A percentile compares a stretch with the other conserved stretches of the same genome.
phyloP scores from a whole-genome alignment of 768 basidiomycete species.

The Pholiota microspora region DNA sequence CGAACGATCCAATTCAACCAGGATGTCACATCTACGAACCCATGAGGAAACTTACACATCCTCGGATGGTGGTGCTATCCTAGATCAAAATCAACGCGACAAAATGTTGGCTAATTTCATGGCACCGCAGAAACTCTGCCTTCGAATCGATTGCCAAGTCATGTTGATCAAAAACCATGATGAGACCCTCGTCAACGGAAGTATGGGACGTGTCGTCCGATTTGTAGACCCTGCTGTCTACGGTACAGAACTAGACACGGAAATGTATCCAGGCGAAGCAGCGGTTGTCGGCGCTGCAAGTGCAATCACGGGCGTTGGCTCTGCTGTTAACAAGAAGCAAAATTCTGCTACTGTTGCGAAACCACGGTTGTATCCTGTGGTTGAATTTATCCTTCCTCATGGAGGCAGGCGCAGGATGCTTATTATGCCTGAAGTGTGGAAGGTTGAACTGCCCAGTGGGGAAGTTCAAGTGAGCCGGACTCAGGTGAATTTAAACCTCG shows the following conservation, averaged over 20 bases:
- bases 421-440: constrained; percentile 75
- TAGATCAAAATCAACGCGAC: constrained; percentile 54
- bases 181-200: constrained; percentile 90
- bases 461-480: constrained; percentile 76
- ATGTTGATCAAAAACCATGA: constrained; percentile 97
- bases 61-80: constrained; percentile 59
- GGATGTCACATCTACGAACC: constrained; percentile 61
- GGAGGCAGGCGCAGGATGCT: constrained; percentile 52
- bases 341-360: constrained; percentile 19
- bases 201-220: constrained; percentile 79
- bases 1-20: constrained; percentile 72
- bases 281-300: constrained; percentile 26
- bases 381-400: constrained; percentile 71
- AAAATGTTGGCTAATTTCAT: constrained; percentile 90
- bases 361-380: constrained; percentile 54
- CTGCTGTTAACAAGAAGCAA: constrained; percentile 23
- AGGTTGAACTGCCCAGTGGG: constrained; percentile 84
- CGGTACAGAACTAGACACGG: constrained; percentile 32
- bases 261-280: constrained; percentile 4
- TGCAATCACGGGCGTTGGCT: constrained; percentile 16
- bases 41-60: constrained; percentile 54
- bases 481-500: constrained; percentile 59
- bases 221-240: constrained; percentile 60
- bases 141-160: constrained; percentile 83
- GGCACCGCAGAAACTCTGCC: constrained; percentile 67